A percentile compares a stretch with the other conserved stretches of the same genome.
These are phyloP conservation scores for Pelargonium citronellum DNA, from an alignment of 441 rosid species.

Conservation along the genomic window DNA sequence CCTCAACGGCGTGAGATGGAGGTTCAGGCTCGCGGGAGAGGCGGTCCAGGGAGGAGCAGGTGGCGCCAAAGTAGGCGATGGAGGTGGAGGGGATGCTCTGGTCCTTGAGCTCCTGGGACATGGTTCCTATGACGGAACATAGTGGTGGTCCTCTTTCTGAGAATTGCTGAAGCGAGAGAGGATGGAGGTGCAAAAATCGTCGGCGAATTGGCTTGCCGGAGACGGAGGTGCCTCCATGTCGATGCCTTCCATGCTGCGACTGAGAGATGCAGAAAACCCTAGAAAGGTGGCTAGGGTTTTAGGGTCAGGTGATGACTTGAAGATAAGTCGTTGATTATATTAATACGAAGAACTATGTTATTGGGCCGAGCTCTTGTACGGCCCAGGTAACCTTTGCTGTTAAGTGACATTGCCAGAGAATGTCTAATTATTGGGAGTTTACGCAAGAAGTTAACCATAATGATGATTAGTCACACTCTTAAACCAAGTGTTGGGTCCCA, in stretches of 20 bases:
- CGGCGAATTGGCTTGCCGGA: slow-evolving; percentile 12
- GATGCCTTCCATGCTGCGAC: slow-evolving; percentile 32
- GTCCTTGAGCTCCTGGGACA: slow-evolving; percentile 68
- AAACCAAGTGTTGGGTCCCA: no score
- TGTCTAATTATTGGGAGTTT: no score
- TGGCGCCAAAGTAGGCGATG: slow-evolving; percentile 59
- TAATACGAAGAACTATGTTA: no score
- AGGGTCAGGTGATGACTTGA: neutral
- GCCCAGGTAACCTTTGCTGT: no score
- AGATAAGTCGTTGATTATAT: no score
- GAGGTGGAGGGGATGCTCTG: slow-evolving; percentile 52
- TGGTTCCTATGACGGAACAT: slow-evolving; percentile 60
- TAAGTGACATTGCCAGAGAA: no score
- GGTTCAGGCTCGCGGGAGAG: slow-evolving; percentile 36
- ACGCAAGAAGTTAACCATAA: no score
- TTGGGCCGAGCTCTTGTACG: no score
- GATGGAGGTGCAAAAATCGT: slow-evolving; percentile 50
- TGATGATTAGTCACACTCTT: no score
- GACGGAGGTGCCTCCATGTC: slow-evolving; percentile 28
- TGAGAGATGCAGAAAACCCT: slow-evolving; percentile 5
- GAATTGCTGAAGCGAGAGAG: slow-evolving; percentile 49
- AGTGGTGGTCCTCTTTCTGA: slow-evolving; percentile 52
- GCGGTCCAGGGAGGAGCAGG: slow-evolving; percentile 55
- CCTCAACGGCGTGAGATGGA: slow-evolving; percentile 40
- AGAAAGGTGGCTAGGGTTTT: slow-evolving; percentile 27